Conservation (phyloP, 2,329 filamentous ascomycete species). For the Rachicladosporium sp. region DNA sequence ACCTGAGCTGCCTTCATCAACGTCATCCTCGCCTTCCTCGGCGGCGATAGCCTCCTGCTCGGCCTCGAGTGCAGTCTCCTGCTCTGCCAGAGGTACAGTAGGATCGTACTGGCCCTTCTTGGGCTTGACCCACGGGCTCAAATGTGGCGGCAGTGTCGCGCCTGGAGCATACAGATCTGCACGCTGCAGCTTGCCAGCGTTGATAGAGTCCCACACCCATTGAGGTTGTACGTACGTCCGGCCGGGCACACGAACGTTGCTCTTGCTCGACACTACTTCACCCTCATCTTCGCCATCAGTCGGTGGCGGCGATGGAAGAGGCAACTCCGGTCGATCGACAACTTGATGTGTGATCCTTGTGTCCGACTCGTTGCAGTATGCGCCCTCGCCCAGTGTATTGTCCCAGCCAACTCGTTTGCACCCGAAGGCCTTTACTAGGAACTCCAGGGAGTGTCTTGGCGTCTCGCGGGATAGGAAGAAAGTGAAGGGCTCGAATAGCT, state of each 20-base stretch:
- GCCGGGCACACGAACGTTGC: conserved; percentile 68
- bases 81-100: conserved; percentile 69
- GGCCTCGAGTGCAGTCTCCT: conserved; percentile 77
- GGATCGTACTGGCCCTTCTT: conserved; percentile 86
- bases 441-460: conserved; percentile 79
- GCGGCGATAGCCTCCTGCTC: conserved; percentile 32
- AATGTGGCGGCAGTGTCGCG: conserved; percentile 77
- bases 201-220: conserved; percentile 97
- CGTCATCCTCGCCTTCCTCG: conserved; percentile 30
- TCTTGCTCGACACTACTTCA: conserved; percentile 35
- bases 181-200: conserved; percentile 77
- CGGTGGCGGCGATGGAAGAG: conserved; percentile 29
- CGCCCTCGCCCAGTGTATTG: conserved; percentile 73
- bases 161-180: conserved; percentile 84
- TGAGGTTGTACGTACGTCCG: conserved; percentile 90
- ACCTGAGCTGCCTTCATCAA: conserved; percentile 5
- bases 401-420: conserved; percentile 97
- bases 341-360: conserved; percentile 90
- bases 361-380: conserved; percentile 82
- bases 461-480: conserved; percentile 92
- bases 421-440: conserved; percentile 84
- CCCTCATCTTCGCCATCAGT: conserved; percentile 35
- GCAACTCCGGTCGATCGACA: conserved; percentile 72
- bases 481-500: conserved; percentile 79
- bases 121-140: conserved; percentile 89